phyloP scores from a whole-genome alignment of 2,329 filamentous ascomycete species.

The Aspergillus costaricaensis region DNA sequence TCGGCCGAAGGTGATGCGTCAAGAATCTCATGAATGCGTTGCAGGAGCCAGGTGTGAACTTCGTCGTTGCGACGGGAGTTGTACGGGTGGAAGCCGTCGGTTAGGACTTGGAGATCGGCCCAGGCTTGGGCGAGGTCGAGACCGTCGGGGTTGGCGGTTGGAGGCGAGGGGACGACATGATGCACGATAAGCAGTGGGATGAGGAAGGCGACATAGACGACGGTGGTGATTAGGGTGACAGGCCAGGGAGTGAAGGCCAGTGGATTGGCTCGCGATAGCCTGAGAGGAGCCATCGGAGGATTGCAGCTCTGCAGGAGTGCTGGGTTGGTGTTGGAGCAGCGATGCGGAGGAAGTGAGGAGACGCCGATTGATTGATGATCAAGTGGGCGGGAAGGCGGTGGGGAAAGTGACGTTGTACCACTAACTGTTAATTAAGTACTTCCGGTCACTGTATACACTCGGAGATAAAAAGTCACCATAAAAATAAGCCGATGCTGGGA shows the following conservation, averaged over 20 bases:
- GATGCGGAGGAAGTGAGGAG: constrained; percentile 1
- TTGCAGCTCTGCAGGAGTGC: constrained; percentile 10
- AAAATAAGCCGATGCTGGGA: neutral
- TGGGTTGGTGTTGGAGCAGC: neutral
- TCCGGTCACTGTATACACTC: too few species aligned
- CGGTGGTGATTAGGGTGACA: constrained; percentile 76
- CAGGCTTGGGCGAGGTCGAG: constrained; percentile 84
- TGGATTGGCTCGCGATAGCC: constrained; percentile 41
- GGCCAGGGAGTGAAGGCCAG: constrained; percentile 77
- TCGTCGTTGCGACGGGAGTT: constrained; percentile 82
- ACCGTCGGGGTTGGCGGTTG: constrained; percentile 60
- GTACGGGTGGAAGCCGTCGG: constrained; percentile 78
- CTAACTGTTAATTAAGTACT: too few species aligned
- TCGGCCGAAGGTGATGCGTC: constrained; percentile 54
- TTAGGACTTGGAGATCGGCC: constrained; percentile 76
- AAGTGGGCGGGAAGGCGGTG: neutral
- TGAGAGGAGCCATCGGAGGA: constrained; percentile 36
- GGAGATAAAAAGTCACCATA: neutral
- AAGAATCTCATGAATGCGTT: constrained; percentile 70
- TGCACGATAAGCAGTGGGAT: constrained; percentile 73
- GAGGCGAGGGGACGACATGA: constrained; percentile 70
- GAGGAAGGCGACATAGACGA: constrained; percentile 76
- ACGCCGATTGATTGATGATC: too few species aligned
- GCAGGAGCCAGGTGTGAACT: constrained; percentile 74
- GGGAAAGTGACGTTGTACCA: neutral